Base-by-base conservation (phyloP, 305 asterid species). In the Solanum hybrid region DNA sequence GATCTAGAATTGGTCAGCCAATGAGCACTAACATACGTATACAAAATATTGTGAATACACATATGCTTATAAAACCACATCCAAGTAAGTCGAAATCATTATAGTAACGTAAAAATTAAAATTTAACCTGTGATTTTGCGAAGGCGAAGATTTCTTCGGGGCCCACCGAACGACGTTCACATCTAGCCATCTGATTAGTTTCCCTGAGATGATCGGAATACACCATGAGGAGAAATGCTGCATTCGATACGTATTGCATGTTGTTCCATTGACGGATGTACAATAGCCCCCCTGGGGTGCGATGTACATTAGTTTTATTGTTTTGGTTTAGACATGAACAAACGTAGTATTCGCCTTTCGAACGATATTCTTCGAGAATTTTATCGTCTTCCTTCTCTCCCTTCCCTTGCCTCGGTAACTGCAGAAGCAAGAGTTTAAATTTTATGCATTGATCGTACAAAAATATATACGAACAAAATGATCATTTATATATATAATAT, bases 211-310 rank as follows among this genome's bases (percentile, higher is more conserved):
- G 93, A 66, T 94, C 93, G 5, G 97, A 92, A 91, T 94, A 94
- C 88, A 94, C 88, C 13, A 95, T 91, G 66, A 95, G 96, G 10
- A 94, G 89, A 72, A 96, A 93, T 10, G 91, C 91, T 0, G 98
- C 94, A 2, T 91, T 89, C 1, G 99, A 91, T 0, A 96, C 99
- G 29, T 96, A 96, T 91, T 96, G 99, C 97, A 96, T 94, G 92
- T 96, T 96, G 94, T 96, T 96, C 98, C 99, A 96, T 87, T 91
- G 94, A 88, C 98, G 95, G 88, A 92, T 90, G 95, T 91, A 96
- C 16, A 95, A 88, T 6, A 96, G 92, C 3, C 99, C 99, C 0
- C 94, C 97, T 73, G 96, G 96, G 86, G 98, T 95, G 88, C 94
- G 95, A 51, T 88, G 93, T 79, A 95, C 94, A 87, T 93, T 95